Evolutionary conservation across 495 filamentous ascomycete species (phyloP).

Genomic region (Daldinia childiae): DNA sequence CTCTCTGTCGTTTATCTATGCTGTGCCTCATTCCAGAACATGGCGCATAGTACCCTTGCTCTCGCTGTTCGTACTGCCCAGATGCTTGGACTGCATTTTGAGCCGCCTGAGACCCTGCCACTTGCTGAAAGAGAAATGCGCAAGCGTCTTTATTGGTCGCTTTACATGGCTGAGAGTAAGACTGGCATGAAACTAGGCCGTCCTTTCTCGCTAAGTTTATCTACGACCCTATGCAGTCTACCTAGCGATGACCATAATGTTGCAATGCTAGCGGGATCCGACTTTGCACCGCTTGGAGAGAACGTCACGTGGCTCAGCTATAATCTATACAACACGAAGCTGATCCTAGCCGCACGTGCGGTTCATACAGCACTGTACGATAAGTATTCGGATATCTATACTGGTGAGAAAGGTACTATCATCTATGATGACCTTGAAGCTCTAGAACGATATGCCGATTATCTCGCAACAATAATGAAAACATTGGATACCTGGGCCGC

Average conservation of each 20-base stretch:
- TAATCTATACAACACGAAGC: background rate
- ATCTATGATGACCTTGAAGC: background rate
- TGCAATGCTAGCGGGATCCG: slow-evolving; percentile 1
- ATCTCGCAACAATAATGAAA: background rate
- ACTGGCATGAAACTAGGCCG: slow-evolving; percentile 5
- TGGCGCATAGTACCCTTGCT: background rate
- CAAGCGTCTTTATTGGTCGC: background rate
- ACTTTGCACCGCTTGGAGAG: slow-evolving; percentile 3
- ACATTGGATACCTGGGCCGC: background rate
- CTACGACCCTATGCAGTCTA: background rate
- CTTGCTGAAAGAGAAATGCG: slow-evolving; percentile 1
- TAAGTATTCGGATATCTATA: background rate
- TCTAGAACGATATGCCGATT: background rate
- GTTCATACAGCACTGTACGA: slow-evolving; percentile 6
- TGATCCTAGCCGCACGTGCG: background rate
- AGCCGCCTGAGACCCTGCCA: background rate
- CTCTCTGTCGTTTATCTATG: slow-evolving; percentile 2
- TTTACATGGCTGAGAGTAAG: slow-evolving; percentile 4
- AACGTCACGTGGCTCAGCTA: slow-evolving; percentile 7
- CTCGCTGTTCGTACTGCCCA: background rate
- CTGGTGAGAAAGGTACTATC: background rate
- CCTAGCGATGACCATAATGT: background rate
- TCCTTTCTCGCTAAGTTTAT: background rate
- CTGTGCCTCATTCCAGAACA: slow-evolving; percentile 4
- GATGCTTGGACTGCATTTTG: slow-evolving; percentile 2